These are phyloP conservation scores for Kondoa malvinella DNA, from an alignment of 768 basidiomycete genomes.

Conservation along the genomic window DNA sequence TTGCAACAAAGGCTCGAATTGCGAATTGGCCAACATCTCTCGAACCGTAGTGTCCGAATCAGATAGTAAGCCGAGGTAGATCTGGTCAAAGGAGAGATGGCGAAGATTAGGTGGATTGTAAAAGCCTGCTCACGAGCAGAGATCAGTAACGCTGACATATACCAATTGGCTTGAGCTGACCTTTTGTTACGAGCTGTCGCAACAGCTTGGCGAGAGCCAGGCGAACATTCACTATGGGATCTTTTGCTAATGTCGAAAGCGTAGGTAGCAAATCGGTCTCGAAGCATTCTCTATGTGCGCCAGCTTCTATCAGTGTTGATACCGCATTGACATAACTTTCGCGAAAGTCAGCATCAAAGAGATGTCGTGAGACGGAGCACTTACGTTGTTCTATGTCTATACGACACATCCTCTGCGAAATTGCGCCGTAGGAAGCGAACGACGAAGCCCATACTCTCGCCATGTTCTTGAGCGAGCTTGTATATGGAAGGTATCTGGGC, in stretches of 20 bases:
- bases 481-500: constrained; percentile 11
- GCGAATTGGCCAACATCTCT: not conserved
- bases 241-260: constrained; percentile 45
- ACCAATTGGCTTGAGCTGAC: not conserved
- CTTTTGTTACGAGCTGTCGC: constrained; percentile 28
- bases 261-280: constrained; percentile 39
- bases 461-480: constrained; percentile 26
- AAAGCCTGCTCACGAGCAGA: not conserved
- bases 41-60: not conserved
- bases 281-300: constrained; percentile 37
- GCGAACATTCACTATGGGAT: constrained; percentile 63
- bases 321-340: constrained; percentile 57
- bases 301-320: constrained; percentile 43
- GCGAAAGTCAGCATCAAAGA: constrained; percentile 13
- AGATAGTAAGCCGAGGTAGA: not conserved
- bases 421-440: not conserved
- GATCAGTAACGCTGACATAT: not conserved
- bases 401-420: not conserved
- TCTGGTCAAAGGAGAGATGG: not conserved
- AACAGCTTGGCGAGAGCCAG: constrained; percentile 67
- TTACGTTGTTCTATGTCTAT: constrained; percentile 22
- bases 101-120: not conserved
- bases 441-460: constrained; percentile 22
- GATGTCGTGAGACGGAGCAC: constrained; percentile 15
- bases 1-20: not conserved